Percentiles rank a stretch among this genome's conserved stretches.
phyloP scores from a whole-genome alignment of 2,329 filamentous ascomycete species.

The Zelopaecilomyces penicillatus region DNA sequence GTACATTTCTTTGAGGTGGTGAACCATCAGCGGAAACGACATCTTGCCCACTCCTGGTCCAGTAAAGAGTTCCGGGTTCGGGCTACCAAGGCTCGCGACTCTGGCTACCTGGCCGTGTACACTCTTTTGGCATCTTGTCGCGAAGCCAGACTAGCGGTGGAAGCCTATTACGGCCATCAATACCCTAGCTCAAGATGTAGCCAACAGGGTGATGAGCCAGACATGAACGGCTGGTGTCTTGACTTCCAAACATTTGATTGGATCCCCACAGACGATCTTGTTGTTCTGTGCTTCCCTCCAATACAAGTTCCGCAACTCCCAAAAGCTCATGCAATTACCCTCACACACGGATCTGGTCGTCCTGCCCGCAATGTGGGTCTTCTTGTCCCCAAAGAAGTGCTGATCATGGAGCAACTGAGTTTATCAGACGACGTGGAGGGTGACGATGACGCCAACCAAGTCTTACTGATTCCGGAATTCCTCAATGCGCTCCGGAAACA shows the following conservation, averaged over 20 bases:
- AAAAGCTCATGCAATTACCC: conserved; percentile 1
- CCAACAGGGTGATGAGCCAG: background rate
- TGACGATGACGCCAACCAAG: conserved; percentile 3
- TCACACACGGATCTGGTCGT: background rate
- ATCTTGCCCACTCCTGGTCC: conserved; percentile 5
- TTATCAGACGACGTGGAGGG: background rate
- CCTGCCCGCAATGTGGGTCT: conserved; percentile 2
- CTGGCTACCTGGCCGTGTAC: conserved; percentile 5
- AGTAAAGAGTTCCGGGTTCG: conserved; percentile 6
- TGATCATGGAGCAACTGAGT: background rate
- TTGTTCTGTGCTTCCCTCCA: conserved; percentile 4
- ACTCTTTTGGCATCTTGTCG: conserved; percentile 2
- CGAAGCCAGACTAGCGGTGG: background rate
- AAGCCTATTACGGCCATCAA: conserved; percentile 3
- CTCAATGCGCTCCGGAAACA: conserved; percentile 1
- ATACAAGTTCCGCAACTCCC: conserved; percentile 2
- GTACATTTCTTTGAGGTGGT: conserved; percentile 8
- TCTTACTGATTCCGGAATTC: conserved; percentile 4
- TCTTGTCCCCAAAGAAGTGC: conserved; percentile 1
- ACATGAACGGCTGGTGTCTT: background rate
- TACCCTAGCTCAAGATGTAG: background rate
- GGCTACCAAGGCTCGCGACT: conserved; percentile 3
- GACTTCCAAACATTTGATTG: conserved; percentile 8
- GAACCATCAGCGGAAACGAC: conserved; percentile 3
- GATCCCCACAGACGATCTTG: conserved; percentile 6